These are phyloP conservation scores for Erythrophleum fordii DNA, from an alignment of 306 rosid genomes.

Conservation along the genomic window DNA sequence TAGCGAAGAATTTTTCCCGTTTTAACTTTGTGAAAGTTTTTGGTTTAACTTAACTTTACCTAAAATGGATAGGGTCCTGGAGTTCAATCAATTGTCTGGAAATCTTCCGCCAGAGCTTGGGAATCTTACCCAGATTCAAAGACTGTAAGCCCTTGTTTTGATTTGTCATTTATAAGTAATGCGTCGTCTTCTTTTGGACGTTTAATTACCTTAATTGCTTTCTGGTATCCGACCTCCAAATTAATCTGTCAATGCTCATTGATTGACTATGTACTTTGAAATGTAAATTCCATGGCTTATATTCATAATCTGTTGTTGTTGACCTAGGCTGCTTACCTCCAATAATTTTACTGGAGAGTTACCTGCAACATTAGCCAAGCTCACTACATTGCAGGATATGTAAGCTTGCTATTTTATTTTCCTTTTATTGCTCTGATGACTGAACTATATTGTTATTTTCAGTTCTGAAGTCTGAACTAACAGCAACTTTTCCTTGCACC, in stretches of 20 bases:
- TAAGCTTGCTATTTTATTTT: conserved; percentile 42
- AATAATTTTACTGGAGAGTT: conserved; percentile 71
- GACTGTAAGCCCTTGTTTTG: conserved; percentile 53
- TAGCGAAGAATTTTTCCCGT: background rate
- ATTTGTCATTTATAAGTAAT: background rate
- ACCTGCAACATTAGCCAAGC: conserved; percentile 59
- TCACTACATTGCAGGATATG: conserved; percentile 56
- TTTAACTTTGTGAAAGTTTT: background rate
- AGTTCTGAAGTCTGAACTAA: background rate
- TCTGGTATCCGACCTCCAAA: background rate
- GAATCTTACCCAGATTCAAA: conserved; percentile 48
- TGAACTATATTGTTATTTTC: background rate
- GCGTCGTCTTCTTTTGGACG: background rate
- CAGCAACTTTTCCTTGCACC: background rate
- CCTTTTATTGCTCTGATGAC: background rate
- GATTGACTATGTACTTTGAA: background rate
- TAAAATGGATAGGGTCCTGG: conserved; percentile 54
- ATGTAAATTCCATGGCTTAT: background rate
- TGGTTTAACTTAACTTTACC: conserved; percentile 9
- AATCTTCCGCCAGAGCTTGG: conserved; percentile 71
- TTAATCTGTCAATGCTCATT: conserved; percentile 1
- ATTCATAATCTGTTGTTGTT: background rate
- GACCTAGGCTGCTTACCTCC: conserved; percentile 54
- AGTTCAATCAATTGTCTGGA: conserved; percentile 62
- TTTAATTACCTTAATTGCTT: conserved; percentile 13